Evolutionary conservation across 768 basidiomycete species (phyloP), one percentile per base, ranked within the genome.

Genomic region (Cystobasidiopsis lactophilus): DNA sequence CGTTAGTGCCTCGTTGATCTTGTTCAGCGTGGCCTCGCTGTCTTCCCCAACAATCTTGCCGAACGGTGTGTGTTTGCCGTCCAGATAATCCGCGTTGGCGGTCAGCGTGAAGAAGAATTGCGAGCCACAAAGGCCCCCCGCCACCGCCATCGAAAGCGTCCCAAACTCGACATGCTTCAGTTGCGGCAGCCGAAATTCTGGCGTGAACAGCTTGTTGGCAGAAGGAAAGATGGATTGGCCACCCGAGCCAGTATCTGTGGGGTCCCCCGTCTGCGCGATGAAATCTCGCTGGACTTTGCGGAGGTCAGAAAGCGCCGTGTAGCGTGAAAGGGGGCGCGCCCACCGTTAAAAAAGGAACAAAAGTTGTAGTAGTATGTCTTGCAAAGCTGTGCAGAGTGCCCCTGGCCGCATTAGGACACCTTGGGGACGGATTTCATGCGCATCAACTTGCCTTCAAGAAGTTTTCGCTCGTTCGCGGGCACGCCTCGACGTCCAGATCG

Each of bases 291-390:
- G 88, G 9, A 98, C 40, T 43, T 7, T 43, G 9, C 16, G 33
- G 33, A 35, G 9, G 33, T 35, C 33, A 35, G 33, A 7, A n/a
- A n/a, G n/a, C n/a, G n/a, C n/a, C n/a, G n/a, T n/a, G n/a, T n/a
- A n/a, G n/a, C n/a, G n/a, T n/a, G n/a, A n/a, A n/a, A n/a, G n/a
- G n/a, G n/a, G n/a, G n/a, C n/a, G n/a, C n/a, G n/a, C 18, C 24
- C 7, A 43, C 40, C 86, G 69, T 98, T 95, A 74, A 96, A 96
- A 71, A 98, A 98, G 0, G 85, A 85, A 65, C 88, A 85, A 56
- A 93, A 69, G 65, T 89, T 91, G 72, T 91, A 96, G 66, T 91
- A 91, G 66, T 93, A 93, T 54, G 84, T 73, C 71, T 95, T 96
- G 71, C 88, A 95, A 53, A 98, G 72, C 67, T 47, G 45, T 31